Evolutionary conservation across 192 early-diverging fungal genomes (phyloP), one percentile per base, ranked within the genome.

Genomic region (Radiomyces spectabilis): DNA sequence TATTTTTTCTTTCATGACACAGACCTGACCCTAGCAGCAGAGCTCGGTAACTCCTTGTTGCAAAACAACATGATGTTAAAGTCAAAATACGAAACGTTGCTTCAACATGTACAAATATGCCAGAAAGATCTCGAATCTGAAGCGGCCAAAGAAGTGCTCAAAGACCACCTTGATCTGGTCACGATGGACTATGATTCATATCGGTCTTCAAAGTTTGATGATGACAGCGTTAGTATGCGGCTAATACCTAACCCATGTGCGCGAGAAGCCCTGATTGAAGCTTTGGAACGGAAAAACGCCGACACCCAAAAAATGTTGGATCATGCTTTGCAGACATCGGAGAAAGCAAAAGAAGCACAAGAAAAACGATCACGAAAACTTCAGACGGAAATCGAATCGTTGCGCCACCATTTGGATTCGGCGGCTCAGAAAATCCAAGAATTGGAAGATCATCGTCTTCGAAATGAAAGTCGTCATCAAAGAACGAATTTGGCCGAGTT

Each of bases 21-120:
- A 73, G 72, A 74, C 48, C 40, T 74, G n/a, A 38, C 41, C n/a
- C 40, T 74, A 2, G 73, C 73, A 5, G 73, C 73, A 9, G 73
- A 74, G 47, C 60, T 74, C 24, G 73, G 73, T 40, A 67, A 71
- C 55, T 68, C 60, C 21, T 37, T 74, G 10, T 34, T 74, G 8
- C 65, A 71, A 43, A 71, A 71, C 27, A 74, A 74, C 27, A 66
- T 64, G 15, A 38, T 25, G 5, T 40, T 74, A 29, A 67, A 74
- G 52, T 34, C 51, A 41, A 58, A 71, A 53, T 74, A 74, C 48
- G 73, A 74, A 35, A 34, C 41, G 21, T 18, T 71, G 3, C 31
- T 67, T 32, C 29, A 51, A 24, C 47, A 51, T 9, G 27, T 21
- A 42, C 22, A 51, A 24, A 24, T 39, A 22, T 53, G 41, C 13